These are phyloP conservation scores for Rhodotorula babjevae DNA, from an alignment of 768 basidiomycete genomes.

Conservation along the genomic window DNA sequence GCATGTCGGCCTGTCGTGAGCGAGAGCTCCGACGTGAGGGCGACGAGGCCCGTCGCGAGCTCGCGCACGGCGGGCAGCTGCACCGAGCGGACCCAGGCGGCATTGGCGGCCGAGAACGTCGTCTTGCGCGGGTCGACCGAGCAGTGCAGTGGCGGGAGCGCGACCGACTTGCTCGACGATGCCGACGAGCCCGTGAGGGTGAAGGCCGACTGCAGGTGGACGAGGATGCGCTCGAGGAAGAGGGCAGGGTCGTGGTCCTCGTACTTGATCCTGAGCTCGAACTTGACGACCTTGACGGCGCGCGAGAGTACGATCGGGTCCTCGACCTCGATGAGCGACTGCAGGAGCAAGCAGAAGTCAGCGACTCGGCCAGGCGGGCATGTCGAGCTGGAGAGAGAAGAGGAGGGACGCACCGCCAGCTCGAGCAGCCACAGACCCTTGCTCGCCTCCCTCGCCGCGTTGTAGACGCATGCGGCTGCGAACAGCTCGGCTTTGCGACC, in stretches of 20 bases:
- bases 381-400: not conserved
- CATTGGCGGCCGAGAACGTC: conserved; percentile 1
- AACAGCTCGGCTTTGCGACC: conserved; percentile 12
- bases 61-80: conserved; percentile 21
- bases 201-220: conserved; percentile 24
- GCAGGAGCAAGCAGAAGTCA: not conserved
- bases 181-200: not conserved
- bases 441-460: conserved; percentile 9
- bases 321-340: conserved; percentile 10
- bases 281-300: conserved; percentile 27
- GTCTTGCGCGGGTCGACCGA: not conserved
- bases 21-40: not conserved
- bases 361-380: not conserved
- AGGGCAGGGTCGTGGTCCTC: conserved; percentile 28
- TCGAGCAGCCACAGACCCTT: conserved; percentile 16
- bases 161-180: not conserved
- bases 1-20: conserved; percentile 1
- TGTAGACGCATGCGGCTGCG: conserved; percentile 28
- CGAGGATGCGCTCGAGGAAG: conserved; percentile 31
- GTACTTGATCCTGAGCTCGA: conserved; percentile 9
- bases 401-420: conserved; percentile 15
- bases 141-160: not conserved
- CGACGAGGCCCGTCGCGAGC: conserved; percentile 27
- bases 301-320: conserved; percentile 22
- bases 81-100: conserved; percentile 14